Evolutionary conservation across 768 basidiomycete genomes (phyloP).

Genomic region (Tylopilus sp.): DNA sequence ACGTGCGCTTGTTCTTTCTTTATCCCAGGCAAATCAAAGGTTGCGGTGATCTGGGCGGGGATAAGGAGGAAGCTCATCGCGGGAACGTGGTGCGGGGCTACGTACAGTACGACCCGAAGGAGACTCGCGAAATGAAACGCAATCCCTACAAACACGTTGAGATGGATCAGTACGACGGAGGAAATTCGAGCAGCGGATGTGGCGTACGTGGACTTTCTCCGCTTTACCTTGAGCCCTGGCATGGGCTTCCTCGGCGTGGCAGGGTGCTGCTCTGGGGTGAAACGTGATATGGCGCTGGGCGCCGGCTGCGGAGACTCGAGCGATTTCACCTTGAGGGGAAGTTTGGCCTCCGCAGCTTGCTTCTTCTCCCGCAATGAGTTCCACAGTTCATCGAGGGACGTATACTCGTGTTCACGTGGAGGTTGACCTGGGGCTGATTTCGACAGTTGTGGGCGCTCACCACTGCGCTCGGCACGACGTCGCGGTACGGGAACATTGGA

Average conservation of each 20-base stretch:
- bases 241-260: slow-evolving; percentile 24
- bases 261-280: slow-evolving; percentile 23
- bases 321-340: slow-evolving; percentile 68
- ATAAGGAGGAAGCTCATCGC: slow-evolving; percentile 17
- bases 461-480: slow-evolving; percentile 14
- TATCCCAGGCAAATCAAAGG: slow-evolving; percentile 67
- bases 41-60: slow-evolving; percentile 52
- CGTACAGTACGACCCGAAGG: slow-evolving; percentile 57
- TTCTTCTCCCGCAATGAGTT: slow-evolving; percentile 61
- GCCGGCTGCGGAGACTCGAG: slow-evolving; percentile 40
- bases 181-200: slow-evolving; percentile 6
- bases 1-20: slow-evolving; percentile 74
- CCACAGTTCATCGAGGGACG: slow-evolving; percentile 60
- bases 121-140: slow-evolving; percentile 69
- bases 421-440: slow-evolving; percentile 11
- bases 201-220: slow-evolving; percentile 62
- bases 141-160: slow-evolving; percentile 30
- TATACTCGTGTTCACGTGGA: slow-evolving; percentile 23
- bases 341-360: slow-evolving; percentile 61
- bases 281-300: slow-evolving; percentile 21
- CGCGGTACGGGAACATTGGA: slow-evolving; percentile 12
- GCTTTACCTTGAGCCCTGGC: slow-evolving; percentile 47
- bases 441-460: slow-evolving; percentile 21
- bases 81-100: slow-evolving; percentile 14
- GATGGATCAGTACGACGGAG: slow-evolving; percentile 12